These are phyloP conservation scores for Solanum chacoense DNA, from an alignment of 305 asterid genomes.

Conservation along the genomic window DNA sequence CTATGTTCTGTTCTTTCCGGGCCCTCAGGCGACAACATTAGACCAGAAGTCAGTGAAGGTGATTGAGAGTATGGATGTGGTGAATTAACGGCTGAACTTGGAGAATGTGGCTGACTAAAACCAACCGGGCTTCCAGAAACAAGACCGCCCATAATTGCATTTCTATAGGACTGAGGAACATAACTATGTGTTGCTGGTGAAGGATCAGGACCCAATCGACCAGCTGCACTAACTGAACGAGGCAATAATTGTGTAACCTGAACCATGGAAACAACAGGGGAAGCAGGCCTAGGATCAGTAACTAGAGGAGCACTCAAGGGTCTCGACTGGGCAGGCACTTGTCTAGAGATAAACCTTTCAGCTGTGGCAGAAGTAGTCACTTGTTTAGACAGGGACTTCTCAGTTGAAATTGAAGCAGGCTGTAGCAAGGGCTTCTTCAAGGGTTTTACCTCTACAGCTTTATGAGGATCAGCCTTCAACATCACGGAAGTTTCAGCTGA, in stretches of 20 bases:
- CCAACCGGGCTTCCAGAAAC: constrained; percentile 33
- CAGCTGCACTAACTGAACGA: constrained; percentile 68
- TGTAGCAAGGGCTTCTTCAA: constrained; percentile 20
- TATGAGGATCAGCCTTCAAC: constrained; percentile 27
- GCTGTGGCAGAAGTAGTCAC: constrained; percentile 4
- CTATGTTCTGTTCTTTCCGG: constrained; percentile 43
- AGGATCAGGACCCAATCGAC: constrained; percentile 64
- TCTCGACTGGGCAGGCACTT: constrained; percentile 46
- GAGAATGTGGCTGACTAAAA: constrained; percentile 39
- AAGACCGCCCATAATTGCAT: constrained; percentile 62
- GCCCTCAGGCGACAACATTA: constrained; percentile 28
- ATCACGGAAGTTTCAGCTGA: constrained; percentile 25
- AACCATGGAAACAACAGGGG: constrained; percentile 41
- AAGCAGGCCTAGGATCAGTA: constrained; percentile 45
- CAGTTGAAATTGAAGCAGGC: constrained; percentile 8
- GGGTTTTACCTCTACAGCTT: constrained; percentile 22
- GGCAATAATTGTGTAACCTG: constrained; percentile 43
- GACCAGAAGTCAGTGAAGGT: constrained; percentile 30
- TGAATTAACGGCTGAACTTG: constrained; percentile 27
- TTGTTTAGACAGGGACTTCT: constrained; percentile 18
- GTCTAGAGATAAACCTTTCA: constrained; percentile 29
- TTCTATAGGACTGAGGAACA: constrained; percentile 75
- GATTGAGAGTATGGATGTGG: constrained; percentile 39
- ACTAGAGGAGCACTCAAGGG: constrained; percentile 72
- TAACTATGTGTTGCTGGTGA: constrained; percentile 40